Percentiles rank a stretch among this genome's conserved stretches.
Evolutionary conservation across 1,284 basidiomycete genomes (phyloP).

Genomic region (Calocybe gambosa): DNA sequence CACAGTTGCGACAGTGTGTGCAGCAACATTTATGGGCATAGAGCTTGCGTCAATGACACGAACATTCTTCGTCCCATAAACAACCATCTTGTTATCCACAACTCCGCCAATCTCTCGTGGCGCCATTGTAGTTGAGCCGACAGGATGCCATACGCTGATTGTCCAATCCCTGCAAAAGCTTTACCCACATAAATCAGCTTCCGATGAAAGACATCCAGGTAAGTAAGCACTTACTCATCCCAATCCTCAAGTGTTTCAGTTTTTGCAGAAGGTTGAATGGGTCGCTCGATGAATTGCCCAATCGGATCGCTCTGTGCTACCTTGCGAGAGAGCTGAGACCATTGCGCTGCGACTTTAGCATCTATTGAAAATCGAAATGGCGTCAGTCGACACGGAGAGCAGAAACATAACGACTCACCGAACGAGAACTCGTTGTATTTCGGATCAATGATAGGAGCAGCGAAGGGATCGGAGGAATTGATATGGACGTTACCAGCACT

Average conservation of each 20-base stretch:
- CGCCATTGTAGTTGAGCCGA: constrained; percentile 25
- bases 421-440: constrained; percentile 12
- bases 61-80: constrained; percentile 29
- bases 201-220: not conserved
- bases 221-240: constrained; percentile 10
- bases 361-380: not conserved
- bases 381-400: not conserved
- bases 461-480: constrained; percentile 11
- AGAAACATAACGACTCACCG: constrained; percentile 1
- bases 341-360: constrained; percentile 13
- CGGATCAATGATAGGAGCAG: constrained; percentile 7
- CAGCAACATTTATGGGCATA: constrained; percentile 19
- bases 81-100: constrained; percentile 22
- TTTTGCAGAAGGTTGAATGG: constrained; percentile 7
- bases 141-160: constrained; percentile 16
- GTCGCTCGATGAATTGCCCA: constrained; percentile 7
- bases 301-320: constrained; percentile 11
- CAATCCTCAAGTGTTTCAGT: constrained; percentile 11
- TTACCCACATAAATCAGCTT: not conserved
- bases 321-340: constrained; percentile 10
- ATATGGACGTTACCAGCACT: constrained; percentile 10
- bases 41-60: constrained; percentile 26
- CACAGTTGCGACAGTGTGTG: constrained; percentile 18
- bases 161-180: constrained; percentile 14
- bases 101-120: constrained; percentile 26